Conservation (phyloP, 139 green algal genomes). For the Diplosphaera chodatii region DNA sequence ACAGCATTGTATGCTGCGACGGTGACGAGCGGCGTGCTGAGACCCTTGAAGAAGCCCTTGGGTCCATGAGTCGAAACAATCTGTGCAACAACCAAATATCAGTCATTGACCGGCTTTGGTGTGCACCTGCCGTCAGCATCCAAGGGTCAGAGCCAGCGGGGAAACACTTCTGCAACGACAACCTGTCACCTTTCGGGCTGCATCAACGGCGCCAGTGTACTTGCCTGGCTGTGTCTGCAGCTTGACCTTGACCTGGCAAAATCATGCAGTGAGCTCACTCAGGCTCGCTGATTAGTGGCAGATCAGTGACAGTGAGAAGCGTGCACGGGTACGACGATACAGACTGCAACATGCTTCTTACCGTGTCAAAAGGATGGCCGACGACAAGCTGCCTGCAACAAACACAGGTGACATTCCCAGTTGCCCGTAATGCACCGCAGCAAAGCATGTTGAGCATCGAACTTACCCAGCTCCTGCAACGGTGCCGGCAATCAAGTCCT, state of each 20-base stretch:
- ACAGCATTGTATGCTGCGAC: constrained; percentile 77
- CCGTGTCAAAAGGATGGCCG: constrained; percentile 69
- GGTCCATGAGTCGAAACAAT: constrained; percentile 51
- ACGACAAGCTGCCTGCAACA: constrained; percentile 38
- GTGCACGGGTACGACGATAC: too few species aligned
- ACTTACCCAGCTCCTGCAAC: constrained; percentile 10
- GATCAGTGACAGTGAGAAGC: too few species aligned
- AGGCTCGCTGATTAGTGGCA: too few species aligned
- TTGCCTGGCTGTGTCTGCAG: constrained; percentile 51
- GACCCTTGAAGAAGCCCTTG: constrained; percentile 61
- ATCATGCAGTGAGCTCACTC: too few species aligned
- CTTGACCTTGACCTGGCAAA: constrained; percentile 33
- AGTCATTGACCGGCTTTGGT: too few species aligned
- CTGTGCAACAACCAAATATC: too few species aligned
- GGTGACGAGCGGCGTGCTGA: constrained; percentile 66
- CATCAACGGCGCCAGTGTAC: constrained; percentile 38
- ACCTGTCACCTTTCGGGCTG: constrained; percentile 26
- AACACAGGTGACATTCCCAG: too few species aligned
- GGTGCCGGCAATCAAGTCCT: constrained; percentile 18
- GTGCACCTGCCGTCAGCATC: constrained; percentile 51
- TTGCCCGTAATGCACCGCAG: too few species aligned
- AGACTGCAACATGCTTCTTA: too few species aligned
- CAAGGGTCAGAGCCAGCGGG: too few species aligned
- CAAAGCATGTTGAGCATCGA: too few species aligned
- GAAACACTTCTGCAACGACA: too few species aligned